These are phyloP conservation scores for Cadophora sp. DNA, from an alignment of 2,329 filamentous ascomycete species.

Conservation along the genomic window DNA sequence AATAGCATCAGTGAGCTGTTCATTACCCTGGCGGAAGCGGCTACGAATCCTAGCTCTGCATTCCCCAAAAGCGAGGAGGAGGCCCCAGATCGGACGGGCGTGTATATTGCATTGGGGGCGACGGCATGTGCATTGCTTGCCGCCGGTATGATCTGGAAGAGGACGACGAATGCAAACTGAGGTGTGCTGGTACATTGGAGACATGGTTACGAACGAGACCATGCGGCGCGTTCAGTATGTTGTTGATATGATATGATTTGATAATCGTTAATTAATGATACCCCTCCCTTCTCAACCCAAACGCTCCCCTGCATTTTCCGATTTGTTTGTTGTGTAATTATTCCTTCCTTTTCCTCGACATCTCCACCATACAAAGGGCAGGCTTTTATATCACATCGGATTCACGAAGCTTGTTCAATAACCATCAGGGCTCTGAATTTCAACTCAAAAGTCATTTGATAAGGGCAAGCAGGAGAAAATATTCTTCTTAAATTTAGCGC, in stretches of 20 bases:
- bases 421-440: too few species aligned
- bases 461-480: too few species aligned
- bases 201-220: not conserved
- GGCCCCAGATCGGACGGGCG: slow-evolving; percentile 78
- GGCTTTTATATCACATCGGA: too few species aligned
- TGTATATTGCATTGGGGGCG: slow-evolving; percentile 86
- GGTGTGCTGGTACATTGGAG: not conserved
- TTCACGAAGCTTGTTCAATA: too few species aligned
- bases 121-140: slow-evolving; percentile 68
- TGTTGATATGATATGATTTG: slow-evolving; percentile 21
- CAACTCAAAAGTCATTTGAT: too few species aligned
- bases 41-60: slow-evolving; percentile 85
- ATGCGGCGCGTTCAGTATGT: slow-evolving; percentile 14
- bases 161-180: slow-evolving; percentile 42
- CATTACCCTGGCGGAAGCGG: slow-evolving; percentile 87
- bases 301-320: too few species aligned
- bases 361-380: too few species aligned
- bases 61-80: slow-evolving; percentile 93
- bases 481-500: too few species aligned
- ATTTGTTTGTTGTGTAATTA: not conserved
- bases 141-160: slow-evolving; percentile 69
- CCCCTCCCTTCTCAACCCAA: slow-evolving; percentile 36
- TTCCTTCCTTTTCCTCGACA: too few species aligned
- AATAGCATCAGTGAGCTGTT: slow-evolving; percentile 93
- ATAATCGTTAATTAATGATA: slow-evolving; percentile 39